These are phyloP conservation scores for Penicillium sp. DNA, from an alignment of 2,329 filamentous ascomycete genomes.

Conservation along the genomic window DNA sequence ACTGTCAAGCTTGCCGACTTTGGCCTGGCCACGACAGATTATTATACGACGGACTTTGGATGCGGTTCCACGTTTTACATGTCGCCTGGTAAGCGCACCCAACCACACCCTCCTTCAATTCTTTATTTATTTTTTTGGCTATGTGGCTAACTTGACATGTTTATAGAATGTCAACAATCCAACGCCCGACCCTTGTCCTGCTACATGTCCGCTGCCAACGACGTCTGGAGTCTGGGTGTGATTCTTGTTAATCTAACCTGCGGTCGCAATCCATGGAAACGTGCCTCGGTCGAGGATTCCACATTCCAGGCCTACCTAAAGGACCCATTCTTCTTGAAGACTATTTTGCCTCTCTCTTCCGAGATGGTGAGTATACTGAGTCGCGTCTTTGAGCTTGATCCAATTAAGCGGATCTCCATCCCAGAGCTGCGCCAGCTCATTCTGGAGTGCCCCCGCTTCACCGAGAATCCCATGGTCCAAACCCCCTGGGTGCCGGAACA, in stretches of 20 bases:
- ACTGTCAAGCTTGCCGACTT: conserved; percentile 97
- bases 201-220: conserved; percentile 91
- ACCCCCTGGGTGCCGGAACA: conserved; percentile 39
- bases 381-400: conserved; percentile 83
- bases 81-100: conserved; percentile 78
- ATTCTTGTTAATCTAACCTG: conserved; percentile 97
- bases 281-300: conserved; percentile 87
- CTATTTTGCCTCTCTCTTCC: conserved; percentile 85
- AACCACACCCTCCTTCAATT: background rate
- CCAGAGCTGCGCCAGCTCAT: conserved; percentile 76
- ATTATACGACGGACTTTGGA: conserved; percentile 87
- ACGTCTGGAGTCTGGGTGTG: conserved; percentile 97
- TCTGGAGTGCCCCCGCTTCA: conserved; percentile 73
- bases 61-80: conserved; percentile 99
- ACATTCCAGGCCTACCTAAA: conserved; percentile 90
- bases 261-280: conserved; percentile 98
- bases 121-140: too few species aligned
- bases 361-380: conserved; percentile 86
- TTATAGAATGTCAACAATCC: conserved; percentile 81
- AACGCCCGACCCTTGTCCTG: conserved; percentile 68
- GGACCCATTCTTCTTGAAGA: conserved; percentile 83
- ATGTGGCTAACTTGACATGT: conserved; percentile 27
- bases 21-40: conserved; percentile 84
- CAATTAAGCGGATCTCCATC: conserved; percentile 77
- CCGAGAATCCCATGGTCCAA: conserved; percentile 40